Evolutionary conservation across 192 early-diverging fungal species (phyloP).

Genomic region (Coemansia sp.): DNA sequence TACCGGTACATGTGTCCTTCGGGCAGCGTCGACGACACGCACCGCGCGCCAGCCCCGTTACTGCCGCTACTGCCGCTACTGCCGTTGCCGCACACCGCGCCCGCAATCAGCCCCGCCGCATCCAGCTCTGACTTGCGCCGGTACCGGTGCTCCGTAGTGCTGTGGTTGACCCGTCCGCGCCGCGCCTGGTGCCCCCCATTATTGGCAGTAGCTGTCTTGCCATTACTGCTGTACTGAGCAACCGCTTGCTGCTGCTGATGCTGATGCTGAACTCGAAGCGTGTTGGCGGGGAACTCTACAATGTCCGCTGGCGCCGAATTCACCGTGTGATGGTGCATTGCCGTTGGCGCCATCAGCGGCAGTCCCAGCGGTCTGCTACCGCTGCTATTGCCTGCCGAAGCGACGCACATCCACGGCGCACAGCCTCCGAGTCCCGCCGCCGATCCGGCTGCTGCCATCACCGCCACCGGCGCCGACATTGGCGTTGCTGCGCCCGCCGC

Average conservation of each 20-base stretch:
- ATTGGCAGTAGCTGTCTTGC: background rate
- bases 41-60: constrained; percentile 9
- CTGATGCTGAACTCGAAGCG: constrained; percentile 8
- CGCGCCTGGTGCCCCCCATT: no score
- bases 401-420: no score
- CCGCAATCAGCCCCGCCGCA: constrained; percentile 9
- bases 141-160: constrained; percentile 51
- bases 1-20: constrained; percentile 20
- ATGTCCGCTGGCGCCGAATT: constrained; percentile 43
- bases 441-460: no score
- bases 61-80: constrained; percentile 4
- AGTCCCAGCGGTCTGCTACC: constrained; percentile 1
- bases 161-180: constrained; percentile 20
- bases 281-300: constrained; percentile 31
- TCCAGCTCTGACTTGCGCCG: constrained; percentile 47
- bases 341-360: background rate
- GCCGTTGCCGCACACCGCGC: constrained; percentile 7
- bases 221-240: background rate
- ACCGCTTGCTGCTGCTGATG: background rate
- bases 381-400: background rate
- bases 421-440: no score
- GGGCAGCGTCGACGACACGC: constrained; percentile 21
- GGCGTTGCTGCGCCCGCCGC: constrained; percentile 12
- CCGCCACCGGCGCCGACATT: constrained; percentile 16
- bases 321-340: constrained; percentile 1